Evolutionary conservation across 805 yeast genomes (phyloP), one percentile per base, ranked within the genome.

Genomic region (Saitoella complicata): DNA sequence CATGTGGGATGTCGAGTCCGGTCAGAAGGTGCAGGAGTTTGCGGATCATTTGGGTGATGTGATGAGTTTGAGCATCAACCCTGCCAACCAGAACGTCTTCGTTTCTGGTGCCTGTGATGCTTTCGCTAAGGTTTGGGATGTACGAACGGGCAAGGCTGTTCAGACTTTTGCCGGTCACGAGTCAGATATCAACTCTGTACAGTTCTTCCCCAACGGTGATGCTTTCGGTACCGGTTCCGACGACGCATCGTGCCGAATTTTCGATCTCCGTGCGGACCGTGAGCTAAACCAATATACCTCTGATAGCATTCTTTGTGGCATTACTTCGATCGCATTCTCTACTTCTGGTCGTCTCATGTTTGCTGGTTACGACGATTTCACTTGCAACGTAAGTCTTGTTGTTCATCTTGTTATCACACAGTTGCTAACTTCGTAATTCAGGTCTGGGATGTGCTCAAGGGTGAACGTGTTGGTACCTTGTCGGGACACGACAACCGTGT

Each of bases 191-290:
- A 78, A 78, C 42, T 59, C 72, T 5, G 60, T 80, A 5, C 67
- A 71, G 49, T 75, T 75, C 53, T 78, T 78, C 56, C 84, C 84
- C 6, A 80, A 76, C 49, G 84, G 84, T 1, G 65, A 77, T 47
- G 70, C 84, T 1, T 75, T 86, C 52, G 74, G 72, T 0, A 69
- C 79, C 2, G 95, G 95, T 1, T 71, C 80, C 39, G 95, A 85
- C 55, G 93, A 82, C 58, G 87, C 88, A 3, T 58, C 69, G 0
- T 65, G 82, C 30, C 68, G 81, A 47, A 60, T 84, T 45, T 80
- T 73, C 59, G 96, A 86, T 58, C 59, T 83, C 39, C 68, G 95
- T 49, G 69, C 86, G 1, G 94, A 82, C 56, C 75, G 91, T 50
- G 78, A 73, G 50, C 56, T 85, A 38, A 69, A 75, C 6, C 58